phyloP scores from a whole-genome alignment of 2,329 filamentous ascomycete species.

The Aspergillus calidoustus region DNA sequence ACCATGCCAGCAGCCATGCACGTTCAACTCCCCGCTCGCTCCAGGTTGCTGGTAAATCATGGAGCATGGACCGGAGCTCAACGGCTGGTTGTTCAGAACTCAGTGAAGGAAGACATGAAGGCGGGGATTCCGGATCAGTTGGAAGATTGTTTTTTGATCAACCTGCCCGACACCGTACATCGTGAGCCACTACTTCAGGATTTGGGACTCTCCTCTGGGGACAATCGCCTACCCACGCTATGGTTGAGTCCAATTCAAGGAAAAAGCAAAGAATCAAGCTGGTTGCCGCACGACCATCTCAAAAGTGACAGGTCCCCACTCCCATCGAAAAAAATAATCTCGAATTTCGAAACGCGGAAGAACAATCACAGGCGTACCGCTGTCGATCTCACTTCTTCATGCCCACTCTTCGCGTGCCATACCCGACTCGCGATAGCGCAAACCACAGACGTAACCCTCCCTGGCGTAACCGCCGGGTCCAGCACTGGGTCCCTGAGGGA shows the following conservation, averaged over 20 bases:
- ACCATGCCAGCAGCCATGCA: background rate
- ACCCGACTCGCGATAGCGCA: background rate
- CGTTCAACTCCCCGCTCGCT: background rate
- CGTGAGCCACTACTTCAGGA: no score
- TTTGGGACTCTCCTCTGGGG: no score
- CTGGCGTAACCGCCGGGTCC: background rate
- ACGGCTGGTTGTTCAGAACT: background rate
- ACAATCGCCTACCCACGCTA: background rate
- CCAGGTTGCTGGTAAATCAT: background rate
- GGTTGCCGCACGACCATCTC: background rate
- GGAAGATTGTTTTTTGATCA: background rate
- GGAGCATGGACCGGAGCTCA: background rate
- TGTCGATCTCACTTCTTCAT: background rate
- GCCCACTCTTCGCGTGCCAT: background rate
- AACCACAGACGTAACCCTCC: background rate
- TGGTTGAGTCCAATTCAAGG: background rate
- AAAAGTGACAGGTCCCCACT: background rate
- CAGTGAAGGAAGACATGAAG: no score
- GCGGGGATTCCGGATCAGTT: background rate
- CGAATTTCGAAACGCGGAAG: background rate
- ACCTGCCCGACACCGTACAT: background rate
- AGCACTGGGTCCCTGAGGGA: slow-evolving; percentile 1
- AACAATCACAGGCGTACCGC: background rate
- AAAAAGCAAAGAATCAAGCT: background rate
- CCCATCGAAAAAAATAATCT: background rate